Base-by-base conservation (phyloP, 1,284 basidiomycete genomes). In the Fomitopsis schrenkii region DNA sequence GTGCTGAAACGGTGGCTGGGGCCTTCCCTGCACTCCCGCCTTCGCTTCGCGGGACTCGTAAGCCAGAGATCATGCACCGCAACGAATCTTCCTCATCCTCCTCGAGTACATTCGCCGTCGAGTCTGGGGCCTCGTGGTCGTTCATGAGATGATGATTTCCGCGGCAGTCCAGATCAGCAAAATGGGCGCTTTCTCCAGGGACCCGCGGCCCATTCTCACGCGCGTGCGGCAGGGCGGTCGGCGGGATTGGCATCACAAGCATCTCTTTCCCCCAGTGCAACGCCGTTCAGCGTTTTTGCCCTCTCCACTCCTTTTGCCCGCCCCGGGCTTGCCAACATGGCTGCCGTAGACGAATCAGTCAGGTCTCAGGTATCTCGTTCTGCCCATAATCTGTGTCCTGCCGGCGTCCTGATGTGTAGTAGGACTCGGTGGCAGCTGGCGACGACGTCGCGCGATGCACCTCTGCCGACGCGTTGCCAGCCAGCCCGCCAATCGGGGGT, bases 281-380 rank as follows among this genome's bases (percentile, higher is more conserved):
- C 41, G 36, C 42, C 28, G 17, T 41, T 38, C 41, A 48, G 40
- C 46, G 28, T 33, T 50, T 45, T 59, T 33, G 33, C 57, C 48
- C 40, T 48, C 58, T 55, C 35, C 46, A 17, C 57, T 52, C 19
- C 48, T 40, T 28, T 42, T 38, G 52, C 58, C 58, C 58, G 58
- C 58, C 4, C 52, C 42, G 50, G 58, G 58, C 58, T 45, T 26
- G 58, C 40, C 58, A 45, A n/a, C 38, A 59, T 59, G 58, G 58
- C 58, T 38, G 52, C 52, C 40, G 52, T 42, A 59, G 52, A 59
- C 52, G 22, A 33, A 36, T 26, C 58, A 40, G 30, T 33, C 41
- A 40, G 36, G 19, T 17, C 52, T 7, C 58, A 59, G 58, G 58
- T 59, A 30, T 19, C 15, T 38, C 14, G 7, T 44, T 33, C 33